Evolutionary conservation across 2,329 filamentous ascomycete species (phyloP), one percentile per base, ranked within the genome.

Genomic region (Zasmidium citrigriseum): DNA sequence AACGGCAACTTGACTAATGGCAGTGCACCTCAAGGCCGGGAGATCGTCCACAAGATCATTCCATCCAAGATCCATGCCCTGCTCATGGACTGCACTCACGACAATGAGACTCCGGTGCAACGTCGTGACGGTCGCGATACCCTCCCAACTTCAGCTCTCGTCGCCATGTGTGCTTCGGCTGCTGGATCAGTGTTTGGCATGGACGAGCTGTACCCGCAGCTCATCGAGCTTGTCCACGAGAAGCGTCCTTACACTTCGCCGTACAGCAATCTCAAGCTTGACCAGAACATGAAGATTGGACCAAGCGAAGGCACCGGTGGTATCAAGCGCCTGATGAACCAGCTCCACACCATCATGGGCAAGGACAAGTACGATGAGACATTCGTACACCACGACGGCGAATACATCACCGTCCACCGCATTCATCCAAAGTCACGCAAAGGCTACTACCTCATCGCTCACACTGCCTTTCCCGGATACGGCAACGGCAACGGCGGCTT

Each of bases 81-180:
- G 1, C 97, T 99, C 76, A 98, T 98, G 92, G 96, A 99, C 73
- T 99, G 96, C 75, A 99, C 96, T 0, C 95, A 99, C 74, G 95
- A 99, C 77, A 99, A 99, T 68, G 93, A 99, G 77, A 89, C 91
- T 1, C 95, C 95, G 0, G 91, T 93, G 0, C 93, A 99, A 75
- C 97, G 97, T 76, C 85, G 96, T 44, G 93, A 97, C 73, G 93
- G 93, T 52, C 86, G 92, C 59, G 96, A 99, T 72, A 98, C 95
- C 0, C 82, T 99, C 10, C 90, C 96, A 7, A 98, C 96, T 70
- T 93, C 93, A 51, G 95, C 95, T 4, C 82, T 99, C 3, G 93
- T 98, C 38, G 89, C 88, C 71, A 97, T 99, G 93, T 99, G 96
- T 74, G 87, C 92, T 22, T 96, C 91, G 67, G 91, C 93, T 1